A percentile compares a stretch with the other conserved stretches of the same genome.
These are phyloP conservation scores for Geosmithia putterillii DNA, from an alignment of 2,329 filamentous ascomycete species.

Conservation along the genomic window DNA sequence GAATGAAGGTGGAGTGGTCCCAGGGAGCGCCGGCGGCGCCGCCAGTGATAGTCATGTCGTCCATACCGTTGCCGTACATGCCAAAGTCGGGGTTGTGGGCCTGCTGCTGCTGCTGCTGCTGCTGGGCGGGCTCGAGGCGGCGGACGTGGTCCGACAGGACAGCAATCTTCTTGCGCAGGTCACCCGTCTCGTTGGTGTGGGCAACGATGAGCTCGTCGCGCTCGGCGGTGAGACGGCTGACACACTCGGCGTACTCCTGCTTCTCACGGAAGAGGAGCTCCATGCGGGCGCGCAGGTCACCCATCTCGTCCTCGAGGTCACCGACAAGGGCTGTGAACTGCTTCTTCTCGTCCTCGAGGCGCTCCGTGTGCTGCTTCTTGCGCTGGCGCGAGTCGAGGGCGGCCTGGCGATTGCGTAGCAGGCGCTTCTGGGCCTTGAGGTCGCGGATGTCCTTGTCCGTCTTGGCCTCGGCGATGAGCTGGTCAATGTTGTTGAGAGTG, in stretches of 20 bases:
- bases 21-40: constrained; percentile 67
- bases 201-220: constrained; percentile 83
- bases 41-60: constrained; percentile 74
- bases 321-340: constrained; percentile 65
- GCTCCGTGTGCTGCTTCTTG: constrained; percentile 97
- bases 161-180: constrained; percentile 84
- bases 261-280: constrained; percentile 62
- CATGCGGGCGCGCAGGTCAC: constrained; percentile 54
- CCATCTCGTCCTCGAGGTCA: constrained; percentile 67
- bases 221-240: constrained; percentile 68
- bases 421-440: constrained; percentile 93
- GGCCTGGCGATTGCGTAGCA: constrained; percentile 90
- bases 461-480: constrained; percentile 75
- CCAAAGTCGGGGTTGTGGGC: constrained; percentile 48
- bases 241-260: constrained; percentile 61
- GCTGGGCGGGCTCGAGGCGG: constrained; percentile 50
- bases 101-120: no score
- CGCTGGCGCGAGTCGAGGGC: constrained; percentile 93
- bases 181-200: constrained; percentile 82
- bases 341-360: constrained; percentile 95
- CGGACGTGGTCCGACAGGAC: constrained; percentile 64
- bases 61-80: constrained; percentile 72
- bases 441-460: constrained; percentile 95
- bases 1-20: constrained; percentile 64
- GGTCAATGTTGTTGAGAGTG: constrained; percentile 89